Base-by-base conservation (phyloP, 768 basidiomycete species). In the Suillus lakei region DNA sequence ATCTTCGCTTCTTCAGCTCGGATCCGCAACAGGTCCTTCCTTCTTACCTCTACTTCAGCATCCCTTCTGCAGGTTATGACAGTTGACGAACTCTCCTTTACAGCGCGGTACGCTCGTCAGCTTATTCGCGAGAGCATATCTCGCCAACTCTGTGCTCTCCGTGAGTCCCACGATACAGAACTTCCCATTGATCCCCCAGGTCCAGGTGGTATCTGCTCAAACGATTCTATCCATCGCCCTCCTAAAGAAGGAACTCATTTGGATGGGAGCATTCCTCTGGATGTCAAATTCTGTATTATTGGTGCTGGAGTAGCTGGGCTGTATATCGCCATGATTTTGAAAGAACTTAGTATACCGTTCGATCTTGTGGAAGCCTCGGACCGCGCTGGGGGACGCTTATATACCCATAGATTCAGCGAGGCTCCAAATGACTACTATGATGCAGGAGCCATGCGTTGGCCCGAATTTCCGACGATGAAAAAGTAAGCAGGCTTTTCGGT, bases 311-410 rank as follows among this genome's bases (percentile, higher is more conserved):
- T 53, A 32, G 69, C 69, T 9, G 69, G 69, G n/a, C 53, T 70
- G 13, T 71, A 64, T 46, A 64, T 61, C 30, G 69, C 70, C 23
- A 68, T 73, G 70, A 74, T 73, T 15, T 62, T 73, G 21, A 43
- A 73, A 34, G 30, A 44, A 23, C 63, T 73, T 18, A 68, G 66
- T 15, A 73, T 72, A 36, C 62, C 54, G 8, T 72, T 71, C 36
- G 53, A 69, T 28, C 63, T 73, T 21, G 21, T 73, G 36, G 72
- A 73, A 39, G 73, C 72, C 13, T 30, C 36, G 8, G 36, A 56
- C 6, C 62, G 62, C 10, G 64, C 67, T 32, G 73, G 73, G n/a
- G 72, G 72, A 32, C 64, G 72, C 8, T 44, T 73, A 1, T 72
- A 58, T 46, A 73, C 73, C 3, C 56, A 39, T 59, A 59, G 10